Evolutionary conservation across 805 yeast genomes (phyloP), one percentile per base, ranked within the genome.

Genomic region (Cyberlindnera meyerae): DNA sequence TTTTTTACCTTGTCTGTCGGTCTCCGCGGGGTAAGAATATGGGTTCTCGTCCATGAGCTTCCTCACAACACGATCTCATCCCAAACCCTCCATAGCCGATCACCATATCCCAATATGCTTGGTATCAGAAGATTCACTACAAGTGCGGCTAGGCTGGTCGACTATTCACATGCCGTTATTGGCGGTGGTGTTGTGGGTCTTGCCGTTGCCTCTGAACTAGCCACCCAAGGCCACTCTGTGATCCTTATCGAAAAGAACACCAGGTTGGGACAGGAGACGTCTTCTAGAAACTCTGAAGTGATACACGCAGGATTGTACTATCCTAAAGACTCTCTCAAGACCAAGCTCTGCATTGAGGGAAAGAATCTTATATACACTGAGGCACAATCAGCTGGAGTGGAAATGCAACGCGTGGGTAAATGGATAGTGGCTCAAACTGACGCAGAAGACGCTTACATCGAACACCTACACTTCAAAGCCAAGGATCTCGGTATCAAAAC

Each of bases 261-360:
- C 1, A 65, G 66, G 24, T 55, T 77, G 33, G 96, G 96, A 2
- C 71, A 73, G 47, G 96, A 88, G 50, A 86, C 95, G 0, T 81
- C 94, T 6, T 73, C 90, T n/a, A 66, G 96, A 35, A 88, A 88
- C 63, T 83, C 95, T 2, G 97, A 89, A 53, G 97, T 89, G 18
- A 81, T 88, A 17, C 97, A 88, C 60, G 95, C 95, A 0, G 96
- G 96, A 0, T 51, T 88, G 6, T 89, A 89, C 55, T 82, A 84
- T 51, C 94, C 95, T 0, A 61, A 65, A 8, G 73, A 74, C 40
- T 70, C 82, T 3, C 63, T 89, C 36, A 82, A 85, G 52, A 75
- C 85, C 0, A 60, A 66, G 45, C 60, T 88, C 20, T 89, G 96
- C 51, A 65, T 88, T 24, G 68, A 71, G 26, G 97, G 97, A 0